These are phyloP conservation scores for Calonectria hawksworthii DNA, from an alignment of 2,329 filamentous ascomycete genomes.

Conservation along the genomic window DNA sequence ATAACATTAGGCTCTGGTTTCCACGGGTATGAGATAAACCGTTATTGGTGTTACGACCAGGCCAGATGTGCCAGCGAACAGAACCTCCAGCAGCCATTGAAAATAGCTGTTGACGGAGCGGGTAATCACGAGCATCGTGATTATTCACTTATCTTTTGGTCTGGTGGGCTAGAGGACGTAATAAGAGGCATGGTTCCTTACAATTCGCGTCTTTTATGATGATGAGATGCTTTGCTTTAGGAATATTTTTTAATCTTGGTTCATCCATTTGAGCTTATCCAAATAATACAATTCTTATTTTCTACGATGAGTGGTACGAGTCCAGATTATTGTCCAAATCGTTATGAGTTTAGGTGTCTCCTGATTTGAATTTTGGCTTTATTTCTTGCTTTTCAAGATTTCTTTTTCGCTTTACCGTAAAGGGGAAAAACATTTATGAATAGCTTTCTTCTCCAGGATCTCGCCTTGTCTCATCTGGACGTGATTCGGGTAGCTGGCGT, in stretches of 20 bases:
- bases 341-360: too few relatives aligned
- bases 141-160: too few relatives aligned
- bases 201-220: not conserved
- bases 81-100: too few relatives aligned
- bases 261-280: not conserved
- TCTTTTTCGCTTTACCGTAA: not conserved
- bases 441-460: not conserved
- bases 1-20: not conserved
- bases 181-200: too few relatives aligned
- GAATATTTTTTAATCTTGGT: not conserved
- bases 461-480: not conserved
- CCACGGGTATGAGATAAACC: not conserved
- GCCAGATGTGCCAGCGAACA: too few relatives aligned
- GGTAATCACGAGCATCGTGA: too few relatives aligned
- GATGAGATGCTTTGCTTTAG: not conserved
- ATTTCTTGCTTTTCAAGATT: not conserved
- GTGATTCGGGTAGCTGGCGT: not conserved
- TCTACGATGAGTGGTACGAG: not conserved
- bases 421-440: not conserved
- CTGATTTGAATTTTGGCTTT: not conserved
- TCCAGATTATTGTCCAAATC: too few relatives aligned
- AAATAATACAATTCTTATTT: not conserved
- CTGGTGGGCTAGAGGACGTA: too few relatives aligned
- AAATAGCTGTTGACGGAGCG: too few relatives aligned
- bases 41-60: too few relatives aligned